Base-by-base conservation (phyloP, 1,284 basidiomycete species). In the Rhodofomes roseus region DNA sequence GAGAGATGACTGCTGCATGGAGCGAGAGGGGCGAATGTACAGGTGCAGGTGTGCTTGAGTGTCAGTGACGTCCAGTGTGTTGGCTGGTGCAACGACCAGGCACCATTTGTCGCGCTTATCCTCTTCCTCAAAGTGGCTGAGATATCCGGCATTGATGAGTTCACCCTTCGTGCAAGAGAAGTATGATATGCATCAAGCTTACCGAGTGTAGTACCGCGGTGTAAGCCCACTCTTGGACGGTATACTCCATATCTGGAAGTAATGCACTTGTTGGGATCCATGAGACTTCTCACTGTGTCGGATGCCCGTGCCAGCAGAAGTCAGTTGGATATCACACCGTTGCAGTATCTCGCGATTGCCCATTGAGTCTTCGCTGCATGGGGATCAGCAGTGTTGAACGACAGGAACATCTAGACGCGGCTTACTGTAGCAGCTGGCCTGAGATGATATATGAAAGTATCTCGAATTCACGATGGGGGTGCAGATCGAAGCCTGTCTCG, bases 321-420 rank as follows among this genome's bases (percentile, higher is more conserved):
- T 97, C 77, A 96, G 86, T 74, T 97, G 95, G 40, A 98, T 69
- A 66, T 94, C 91, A 1, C 95, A 95, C 16, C 93, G 86, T 68
- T 86, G 86, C 69, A 97, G 84, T 58, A 94, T 79, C 76, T 98
- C 96, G 58, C 83, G 81, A 74, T 96, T 96, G 43, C 89, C 88
- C 89, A 97, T 92, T 3, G 86, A 90, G 75, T 98, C 94, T 74
- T 88, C 83, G 74, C 89, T 90, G 44, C 8, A 11, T 46, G 41
- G 11, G 18, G 7, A 51, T n/a, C n/a, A n/a, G n/a, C n/a, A n/a
- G n/a, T n/a, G n/a, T n/a, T n/a, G n/a, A n/a, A n/a, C n/a, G n/a
- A n/a, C n/a, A n/a, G n/a, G n/a, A n/a, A n/a, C n/a, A n/a, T n/a
- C n/a, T n/a, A n/a, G n/a, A n/a, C n/a, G n/a, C n/a, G n/a, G n/a